Evolutionary conservation across 148 eudicot species (phyloP).

Genomic region (Rhododendron williamsianum): DNA sequence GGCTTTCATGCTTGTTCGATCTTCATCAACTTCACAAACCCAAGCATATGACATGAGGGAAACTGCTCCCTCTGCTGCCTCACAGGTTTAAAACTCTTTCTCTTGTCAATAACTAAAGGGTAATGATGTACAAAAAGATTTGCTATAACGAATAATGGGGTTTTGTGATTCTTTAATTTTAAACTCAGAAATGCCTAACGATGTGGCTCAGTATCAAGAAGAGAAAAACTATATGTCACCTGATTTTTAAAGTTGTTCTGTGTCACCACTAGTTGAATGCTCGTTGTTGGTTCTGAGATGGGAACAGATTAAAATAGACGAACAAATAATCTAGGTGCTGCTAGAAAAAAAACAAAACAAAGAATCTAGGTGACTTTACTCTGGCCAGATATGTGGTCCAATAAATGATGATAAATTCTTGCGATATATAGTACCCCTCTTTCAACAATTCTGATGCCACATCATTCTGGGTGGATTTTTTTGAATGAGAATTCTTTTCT

Average conservation of each 20-base stretch:
- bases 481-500: not conserved
- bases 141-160: not conserved
- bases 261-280: not conserved
- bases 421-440: not conserved
- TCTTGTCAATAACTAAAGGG: not conserved
- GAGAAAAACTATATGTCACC: not conserved
- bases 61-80: constrained; percentile 86
- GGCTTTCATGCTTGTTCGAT: constrained; percentile 80
- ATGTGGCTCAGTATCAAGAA: not conserved
- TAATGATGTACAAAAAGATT: not conserved
- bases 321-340: not conserved
- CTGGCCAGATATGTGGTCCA: not conserved
- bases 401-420: not conserved
- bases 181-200: not conserved
- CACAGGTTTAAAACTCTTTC: constrained; percentile 42
- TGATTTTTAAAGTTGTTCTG: not conserved
- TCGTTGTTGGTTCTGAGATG: not conserved
- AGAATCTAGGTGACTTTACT: not conserved
- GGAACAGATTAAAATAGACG: not conserved
- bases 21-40: constrained; percentile 47
- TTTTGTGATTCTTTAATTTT: not conserved
- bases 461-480: not conserved
- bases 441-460: not conserved
- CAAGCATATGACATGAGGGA: constrained; percentile 77
- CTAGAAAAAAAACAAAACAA: not conserved